Conservation (phyloP, 371 early-diverging fungal genomes). For the Blakeslea trispora region DNA sequence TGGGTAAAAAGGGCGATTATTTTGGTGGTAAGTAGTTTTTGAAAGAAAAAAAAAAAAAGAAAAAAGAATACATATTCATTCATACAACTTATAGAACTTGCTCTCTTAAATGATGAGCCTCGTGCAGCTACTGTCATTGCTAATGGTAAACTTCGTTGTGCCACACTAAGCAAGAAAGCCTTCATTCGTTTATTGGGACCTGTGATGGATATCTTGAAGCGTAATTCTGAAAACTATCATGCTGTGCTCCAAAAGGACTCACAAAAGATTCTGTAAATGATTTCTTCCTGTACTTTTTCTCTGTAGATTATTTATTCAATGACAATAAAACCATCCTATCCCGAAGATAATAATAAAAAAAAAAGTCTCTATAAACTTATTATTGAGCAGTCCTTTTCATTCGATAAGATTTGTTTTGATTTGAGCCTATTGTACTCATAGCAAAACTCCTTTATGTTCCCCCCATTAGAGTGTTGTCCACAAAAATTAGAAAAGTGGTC, state of each 20-base stretch:
- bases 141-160: slow-evolving; percentile 89
- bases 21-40: slow-evolving; percentile 76
- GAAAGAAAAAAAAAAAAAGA: background rate
- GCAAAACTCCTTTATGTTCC: too few relatives aligned
- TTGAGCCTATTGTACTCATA: too few relatives aligned
- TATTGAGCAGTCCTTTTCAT: too few relatives aligned
- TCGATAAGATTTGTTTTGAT: too few relatives aligned
- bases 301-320: too few relatives aligned
- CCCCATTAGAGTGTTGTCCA: too few relatives aligned
- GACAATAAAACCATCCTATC: too few relatives aligned
- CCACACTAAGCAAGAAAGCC: slow-evolving; percentile 87
- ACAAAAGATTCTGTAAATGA: slow-evolving; percentile 1
- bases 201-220: slow-evolving; percentile 81
- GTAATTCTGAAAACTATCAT: slow-evolving; percentile 84
- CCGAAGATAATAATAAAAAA: too few relatives aligned
- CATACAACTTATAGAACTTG: slow-evolving; percentile 68
- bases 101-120: slow-evolving; percentile 88
- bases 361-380: too few relatives aligned
- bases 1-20: slow-evolving; percentile 86
- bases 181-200: slow-evolving; percentile 94
- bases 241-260: slow-evolving; percentile 30
- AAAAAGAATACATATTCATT: background rate
- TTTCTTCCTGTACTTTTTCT: background rate
- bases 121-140: slow-evolving; percentile 91
- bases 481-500: too few relatives aligned